Evolutionary conservation across 2,329 filamentous ascomycete genomes (phyloP), one percentile per base, ranked within the genome.

Genomic region (Claviceps humidiphila): DNA sequence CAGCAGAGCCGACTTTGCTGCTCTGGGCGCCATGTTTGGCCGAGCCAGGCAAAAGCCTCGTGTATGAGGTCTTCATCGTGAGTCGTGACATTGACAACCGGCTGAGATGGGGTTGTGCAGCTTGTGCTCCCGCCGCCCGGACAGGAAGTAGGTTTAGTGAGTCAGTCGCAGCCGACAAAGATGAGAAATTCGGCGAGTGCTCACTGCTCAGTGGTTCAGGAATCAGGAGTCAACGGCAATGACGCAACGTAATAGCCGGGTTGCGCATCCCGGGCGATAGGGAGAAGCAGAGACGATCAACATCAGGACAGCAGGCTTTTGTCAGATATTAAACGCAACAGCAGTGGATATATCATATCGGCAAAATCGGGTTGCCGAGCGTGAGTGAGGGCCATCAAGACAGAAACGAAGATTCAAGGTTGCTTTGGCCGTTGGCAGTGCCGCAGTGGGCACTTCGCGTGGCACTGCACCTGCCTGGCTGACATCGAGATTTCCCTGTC

Each of bases 31-130:
- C 38, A n/a, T 34, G 38, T 30, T 49, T 49, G 43, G 47, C 43
- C 20, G 47, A 43, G 20, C 47, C 47, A 24, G 47, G 47, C 22
- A 49, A n/a, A 11, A 49, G 47, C 20, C 47, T 49, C 17, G 43
- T 40, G 24, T 49, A 49, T 9, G 47, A 43, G 8, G 47, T 42
- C 39, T 42, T 49, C 47, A 49, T 49, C 16, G 22, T 49, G 47
- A 42, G 20, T 20, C 20, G 20, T 20, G 20, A 20, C 20, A 20
- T 20, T 20, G 20, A 16, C 11, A 13, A 34, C 30, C 30, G 30
- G 4, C 30, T 4, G 30, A 34, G 22, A 49, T 39, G 16, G 39
- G 24, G 47, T 34, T 42, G 38, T 20, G 20, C 20, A 20, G 20
- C 20, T 20, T 20, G 20, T 34, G 38, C 38, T 49, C 24, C 47